Evolutionary conservation across 2,329 filamentous ascomycete genomes (phyloP), one percentile per base, ranked within the genome.

Genomic region (Aspergillus terreus): DNA sequence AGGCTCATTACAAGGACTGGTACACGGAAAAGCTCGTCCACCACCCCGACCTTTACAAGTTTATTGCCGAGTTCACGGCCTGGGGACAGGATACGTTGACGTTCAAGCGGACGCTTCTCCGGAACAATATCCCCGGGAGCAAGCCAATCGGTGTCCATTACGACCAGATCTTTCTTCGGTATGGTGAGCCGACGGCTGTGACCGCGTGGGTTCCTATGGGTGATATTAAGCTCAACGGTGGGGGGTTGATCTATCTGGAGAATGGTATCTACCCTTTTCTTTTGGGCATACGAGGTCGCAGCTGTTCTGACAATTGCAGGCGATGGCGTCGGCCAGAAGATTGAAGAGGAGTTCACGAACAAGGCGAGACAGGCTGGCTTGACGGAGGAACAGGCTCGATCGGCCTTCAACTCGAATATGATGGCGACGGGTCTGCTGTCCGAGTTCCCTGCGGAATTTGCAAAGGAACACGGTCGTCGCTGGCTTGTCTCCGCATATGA

Each of bases 121-220:
- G 81, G 35, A 83, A 83, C 55, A 83, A 82, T 56, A 78, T 77
- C 0, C 81, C 81, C 0, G 74, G 75, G 0, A 81, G 78, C 45
- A 79, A 80, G 55, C 79, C 80, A 0, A 83, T 82, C 53, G 80
- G 81, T 0, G 81, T 84, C 3, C 81, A 84, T 54, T 83, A 83
- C 57, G 81, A 84, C 58, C 80, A 83, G 65, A 82, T 78, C 19
- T 83, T 83, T 58, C 63, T 83, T 44, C 64, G 80, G 1, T 63
- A 82, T 58, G 81, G 80, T 1, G 79, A 82, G 46, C 75, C 78
- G 1, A 81, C 78, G 0, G 76, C 73, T 27, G 66, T 83, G 0
- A 83, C 81, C 3, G 80, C 78, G 0, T 84, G 81, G 81, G 76
- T 83, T 0, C 78, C 80, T 0, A 79, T 83, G 55, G 79, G 79